Evolutionary conservation across 495 filamentous ascomycete genomes (phyloP), one percentile per base, ranked within the genome.

Genomic region (Pyrenopolyporus hunteri): DNA sequence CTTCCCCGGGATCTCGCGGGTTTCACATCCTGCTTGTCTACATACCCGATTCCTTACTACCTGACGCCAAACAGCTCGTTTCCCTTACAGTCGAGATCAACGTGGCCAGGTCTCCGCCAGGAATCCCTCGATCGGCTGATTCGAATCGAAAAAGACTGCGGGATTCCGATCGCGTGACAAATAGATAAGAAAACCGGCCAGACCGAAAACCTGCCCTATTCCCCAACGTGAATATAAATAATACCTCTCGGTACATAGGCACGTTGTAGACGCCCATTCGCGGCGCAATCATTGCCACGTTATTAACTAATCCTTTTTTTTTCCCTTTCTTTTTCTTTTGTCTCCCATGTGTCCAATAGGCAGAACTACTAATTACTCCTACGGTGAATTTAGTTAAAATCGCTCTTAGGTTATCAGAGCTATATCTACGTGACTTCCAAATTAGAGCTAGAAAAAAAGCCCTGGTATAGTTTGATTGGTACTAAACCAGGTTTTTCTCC

Each of bases 401-500:
- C n/a, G n/a, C n/a, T n/a, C n/a, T n/a, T n/a, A n/a, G 23, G 37
- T 45, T 3, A 22, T 28, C 14, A 20, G 22, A 14, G 14, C n/a
- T 22, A 8, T 48, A 32, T 11, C 14, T 29, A 10, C 20, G 17
- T 49, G 45, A 26, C 16, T 16, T 28, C 40, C 19, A 37, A 13
- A 32, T 17, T n/a, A 19, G 6, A 26, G 31, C 16, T 20, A 49
- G 42, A n/a, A 42, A 42, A 42, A 20, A 17, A 17, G 37, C 37
- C 28, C 19, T 33, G 17, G 11, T 36, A n/a, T n/a, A n/a, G n/a
- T 45, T 56, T 19, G 29, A 65, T 65, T 17, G 4, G 51, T 57
- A 46, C 57, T 60, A 65, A 51, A 37, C 36, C 17, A 3, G 20
- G 25, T 22, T 28, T 9, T 56, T 55, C 62, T 60, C 62, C 62